Evolutionary conservation across 2,329 filamentous ascomycete species (phyloP), one percentile per base, ranked within the genome.

Genomic region (Eurotiales sp.): DNA sequence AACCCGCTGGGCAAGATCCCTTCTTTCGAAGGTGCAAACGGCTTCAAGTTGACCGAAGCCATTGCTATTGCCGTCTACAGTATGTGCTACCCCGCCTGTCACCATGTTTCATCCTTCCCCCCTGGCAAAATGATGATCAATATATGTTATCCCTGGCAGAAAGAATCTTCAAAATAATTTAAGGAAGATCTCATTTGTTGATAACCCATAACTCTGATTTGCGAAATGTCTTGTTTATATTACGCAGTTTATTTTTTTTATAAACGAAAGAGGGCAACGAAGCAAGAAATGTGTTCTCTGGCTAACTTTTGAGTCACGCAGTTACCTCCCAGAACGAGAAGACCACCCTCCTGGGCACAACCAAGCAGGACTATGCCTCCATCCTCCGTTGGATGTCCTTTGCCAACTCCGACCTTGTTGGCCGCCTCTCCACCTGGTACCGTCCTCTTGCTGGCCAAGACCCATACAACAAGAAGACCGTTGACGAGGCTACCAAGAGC

Each of bases 311-410:
- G 49, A 43, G 29, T 56, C 69, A 10, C n/a, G 11, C 55, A 97
- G 93, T 99, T 72, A 90, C 93, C 67, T 97, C 93, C 65, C 93
- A 99, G 80, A 99, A 99, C 76, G 93, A 97, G 86, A 97, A 97
- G 87, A 99, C 93, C 66, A 95, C 90, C 64, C 90, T 99, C 61
- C 85, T 99, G 66, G 93, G 93, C 71, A 97, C 97, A 87, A 99
- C 91, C 79, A 99, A 99, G 87, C 92, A 99, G 82, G 93, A 99
- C 85, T 92, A 97, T 76, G 93, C 93, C 65, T 91, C 91, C 63
- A 99, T 99, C 75, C 82, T 99, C 72, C 89, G 88, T 77, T 99
- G 93, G 93, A 85, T 96, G 86, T 97, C 92, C 61, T 97, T 86
- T 78, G 88, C 87, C 83, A 99, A 97, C 85, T 72, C 77, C 55